Evolutionary conservation across 768 basidiomycete species (phyloP).

Genomic region (Amanita rubescens): DNA sequence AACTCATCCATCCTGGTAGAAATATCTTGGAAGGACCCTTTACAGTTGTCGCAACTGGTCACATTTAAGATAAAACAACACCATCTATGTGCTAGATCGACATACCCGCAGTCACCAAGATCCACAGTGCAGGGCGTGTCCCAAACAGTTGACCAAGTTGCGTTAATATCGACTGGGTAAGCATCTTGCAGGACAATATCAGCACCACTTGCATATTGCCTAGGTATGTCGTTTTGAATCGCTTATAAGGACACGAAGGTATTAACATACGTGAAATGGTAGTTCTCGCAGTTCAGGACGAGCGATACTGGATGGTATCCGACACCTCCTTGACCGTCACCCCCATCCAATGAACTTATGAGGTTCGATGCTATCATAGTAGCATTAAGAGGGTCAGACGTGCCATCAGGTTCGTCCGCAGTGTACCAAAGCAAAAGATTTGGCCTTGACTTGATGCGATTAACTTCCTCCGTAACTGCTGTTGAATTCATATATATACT

Average conservation of each 20-base stretch:
- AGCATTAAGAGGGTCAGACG: conserved; percentile 57
- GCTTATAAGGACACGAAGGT: background rate
- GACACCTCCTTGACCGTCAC: conserved; percentile 37
- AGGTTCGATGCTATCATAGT: conserved; percentile 44
- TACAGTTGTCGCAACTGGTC: conserved; percentile 49
- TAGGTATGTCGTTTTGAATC: conserved; percentile 3
- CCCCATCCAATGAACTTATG: conserved; percentile 51
- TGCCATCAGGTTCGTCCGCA: conserved; percentile 69
- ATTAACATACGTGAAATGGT: conserved; percentile 40
- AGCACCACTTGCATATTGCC: conserved; percentile 45
- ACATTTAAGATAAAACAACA: background rate
- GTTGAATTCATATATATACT: conserved; percentile 61
- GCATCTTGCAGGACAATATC: conserved; percentile 69
- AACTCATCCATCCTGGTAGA: conserved; percentile 62
- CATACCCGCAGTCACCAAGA: conserved; percentile 72
- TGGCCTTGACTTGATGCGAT: conserved; percentile 53
- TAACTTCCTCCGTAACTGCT: conserved; percentile 61
- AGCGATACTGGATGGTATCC: conserved; percentile 63
- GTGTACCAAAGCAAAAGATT: conserved; percentile 74
- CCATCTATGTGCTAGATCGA: conserved; percentile 9
- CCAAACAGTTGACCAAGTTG: conserved; percentile 56
- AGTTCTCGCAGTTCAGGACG: conserved; percentile 62
- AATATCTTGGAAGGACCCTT: conserved; percentile 65
- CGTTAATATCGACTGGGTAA: conserved; percentile 53
- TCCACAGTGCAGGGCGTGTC: conserved; percentile 53